Evolutionary conservation across 768 basidiomycete species (phyloP), one percentile per base, ranked within the genome.

Genomic region (Naganishia friedmannii): DNA sequence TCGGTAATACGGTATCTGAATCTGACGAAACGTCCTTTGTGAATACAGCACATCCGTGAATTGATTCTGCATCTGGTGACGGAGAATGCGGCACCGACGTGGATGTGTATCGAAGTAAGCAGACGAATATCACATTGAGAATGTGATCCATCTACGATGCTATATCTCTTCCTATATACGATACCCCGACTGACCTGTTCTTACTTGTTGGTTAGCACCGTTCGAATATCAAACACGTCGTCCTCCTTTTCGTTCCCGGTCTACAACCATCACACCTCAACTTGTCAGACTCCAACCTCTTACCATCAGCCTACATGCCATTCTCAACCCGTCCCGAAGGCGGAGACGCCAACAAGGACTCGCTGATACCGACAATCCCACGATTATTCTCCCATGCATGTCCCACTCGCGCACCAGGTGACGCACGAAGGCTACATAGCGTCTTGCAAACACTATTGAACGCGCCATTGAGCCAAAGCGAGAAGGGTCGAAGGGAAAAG

Each of bases 381-480:
- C 5, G 78, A 57, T 75, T 84, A 55, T 99, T 97, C 83, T 91
- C 90, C 69, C 92, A 96, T 82, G 93, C 92, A 17, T 92, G 90
- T 73, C 95, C 94, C 0, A 94, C 93, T 0, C 87, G 89, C 23
- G 93, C 94, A 0, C 94, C 93, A 0, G 96, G 95, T 0, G 95
- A 97, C 74, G 85, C 85, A 66, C 88, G 85, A 42, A 85, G 88
- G 53, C 89, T 98, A 88, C 90, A 93, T 76, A 91, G 90, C 31
- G 89, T 92, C 48, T 84, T 95, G 28, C 88, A 89, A 74, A 82
- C 88, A 0, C 91, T 98, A 77, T 89, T 97, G 80, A 88, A 88
- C 57, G 85, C 86, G 0, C 93, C 92, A 2, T 83, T 96, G 12
- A 90, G 87, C 4, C 85, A 86, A 0, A 88, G 89, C 67, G 93